Conservation (phyloP, 169 alveolate species). For the Perkinsus olseni region DNA sequence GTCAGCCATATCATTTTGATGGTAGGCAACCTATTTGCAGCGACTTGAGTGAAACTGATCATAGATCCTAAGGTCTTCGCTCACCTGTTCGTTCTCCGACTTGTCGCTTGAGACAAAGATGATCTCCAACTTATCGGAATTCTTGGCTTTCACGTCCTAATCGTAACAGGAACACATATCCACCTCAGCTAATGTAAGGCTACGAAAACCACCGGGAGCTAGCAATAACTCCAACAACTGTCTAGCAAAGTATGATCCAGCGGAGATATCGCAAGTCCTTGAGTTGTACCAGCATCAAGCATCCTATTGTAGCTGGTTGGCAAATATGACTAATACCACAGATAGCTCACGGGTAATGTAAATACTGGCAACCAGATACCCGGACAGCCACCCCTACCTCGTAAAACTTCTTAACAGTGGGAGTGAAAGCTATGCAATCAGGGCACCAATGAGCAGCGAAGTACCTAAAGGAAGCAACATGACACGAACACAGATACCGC, state of each 20-base stretch:
- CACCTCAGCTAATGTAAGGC: no score
- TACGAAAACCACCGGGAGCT: no score
- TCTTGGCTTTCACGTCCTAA: background rate
- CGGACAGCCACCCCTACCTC: slow-evolving; percentile 12
- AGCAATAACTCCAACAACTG: no score
- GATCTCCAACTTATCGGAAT: background rate
- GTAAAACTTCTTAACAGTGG: slow-evolving; percentile 49
- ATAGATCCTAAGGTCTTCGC: background rate
- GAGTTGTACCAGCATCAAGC: no score
- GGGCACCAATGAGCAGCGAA: slow-evolving; percentile 67
- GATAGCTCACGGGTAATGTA: no score
- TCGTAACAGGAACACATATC: no score
- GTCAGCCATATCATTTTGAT: background rate
- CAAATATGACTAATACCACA: no score
- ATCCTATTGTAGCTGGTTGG: no score
- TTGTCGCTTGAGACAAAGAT: background rate
- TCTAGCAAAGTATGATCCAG: no score
- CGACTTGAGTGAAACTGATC: background rate
- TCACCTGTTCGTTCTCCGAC: background rate
- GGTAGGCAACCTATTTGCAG: background rate
- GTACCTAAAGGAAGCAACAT: slow-evolving; percentile 16
- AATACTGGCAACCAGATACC: no score
- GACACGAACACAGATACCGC: no score
- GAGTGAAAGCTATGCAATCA: slow-evolving; percentile 58
- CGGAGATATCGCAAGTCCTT: no score